phyloP scores from a whole-genome alignment of 176 grass and related monocot genomes.

The Musa troglodytarum region DNA sequence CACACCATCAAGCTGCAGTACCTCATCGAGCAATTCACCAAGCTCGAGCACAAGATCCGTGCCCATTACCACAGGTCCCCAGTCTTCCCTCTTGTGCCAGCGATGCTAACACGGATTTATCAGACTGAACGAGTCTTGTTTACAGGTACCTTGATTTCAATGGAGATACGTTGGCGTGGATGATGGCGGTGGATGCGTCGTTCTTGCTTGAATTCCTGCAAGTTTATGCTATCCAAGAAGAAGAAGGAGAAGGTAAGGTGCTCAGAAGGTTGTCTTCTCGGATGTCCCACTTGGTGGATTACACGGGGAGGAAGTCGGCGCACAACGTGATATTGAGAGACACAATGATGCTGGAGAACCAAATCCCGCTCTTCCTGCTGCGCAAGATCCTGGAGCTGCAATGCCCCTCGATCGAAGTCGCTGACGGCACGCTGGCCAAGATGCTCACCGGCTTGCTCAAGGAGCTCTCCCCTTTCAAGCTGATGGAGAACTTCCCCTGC shows the following conservation, averaged over 20 bases:
- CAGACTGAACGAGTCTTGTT: not conserved
- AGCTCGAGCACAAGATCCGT: conserved; percentile 48
- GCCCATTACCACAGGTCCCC: conserved; percentile 57
- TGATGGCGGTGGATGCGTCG: conserved; percentile 79
- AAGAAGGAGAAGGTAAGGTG: conserved; percentile 11
- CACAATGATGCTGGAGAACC: conserved; percentile 89
- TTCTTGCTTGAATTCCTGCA: conserved; percentile 86
- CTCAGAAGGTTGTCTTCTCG: conserved; percentile 45
- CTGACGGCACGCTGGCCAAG: conserved; percentile 26
- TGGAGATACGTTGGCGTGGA: conserved; percentile 78
- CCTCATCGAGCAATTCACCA: conserved; percentile 47
- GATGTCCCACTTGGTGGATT: conserved; percentile 73
- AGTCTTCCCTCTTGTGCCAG: too few species aligned
- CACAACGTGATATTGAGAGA: conserved; percentile 54
- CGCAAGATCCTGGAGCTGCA: conserved; percentile 54
- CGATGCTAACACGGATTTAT: too few species aligned
- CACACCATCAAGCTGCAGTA: conserved; percentile 25
- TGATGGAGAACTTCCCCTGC: conserved; percentile 42
- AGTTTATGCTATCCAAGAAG: conserved; percentile 25
- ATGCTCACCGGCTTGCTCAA: conserved; percentile 61
- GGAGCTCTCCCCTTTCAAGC: conserved; percentile 73
- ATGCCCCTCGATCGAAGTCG: conserved; percentile 25
- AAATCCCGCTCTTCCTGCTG: conserved; percentile 65
- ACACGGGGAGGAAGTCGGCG: conserved; percentile 54
- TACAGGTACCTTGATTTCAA: conserved; percentile 65